Evolutionary conservation across 2,329 filamentous ascomycete species (phyloP).

Genomic region (Lithohypha guttulata): DNA sequence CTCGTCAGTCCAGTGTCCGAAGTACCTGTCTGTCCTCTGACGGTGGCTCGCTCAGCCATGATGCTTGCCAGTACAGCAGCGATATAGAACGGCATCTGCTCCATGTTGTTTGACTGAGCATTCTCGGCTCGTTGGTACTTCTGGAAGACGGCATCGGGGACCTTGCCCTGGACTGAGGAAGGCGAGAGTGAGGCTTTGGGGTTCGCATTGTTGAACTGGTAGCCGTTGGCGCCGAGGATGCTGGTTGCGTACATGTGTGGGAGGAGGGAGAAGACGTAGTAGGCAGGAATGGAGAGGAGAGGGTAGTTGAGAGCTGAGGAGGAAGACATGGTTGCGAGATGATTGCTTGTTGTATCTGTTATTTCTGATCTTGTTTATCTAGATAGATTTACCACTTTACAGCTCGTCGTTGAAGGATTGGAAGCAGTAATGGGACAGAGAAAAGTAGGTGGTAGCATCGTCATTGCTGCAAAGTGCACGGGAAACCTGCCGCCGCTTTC

Average conservation of each 20-base stretch:
- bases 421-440: too few relatives aligned
- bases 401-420: too few relatives aligned
- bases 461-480: not conserved
- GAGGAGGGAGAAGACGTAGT: slow-evolving; percentile 4
- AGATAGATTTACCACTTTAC: too few relatives aligned
- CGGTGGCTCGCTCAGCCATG: slow-evolving; percentile 2
- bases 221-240: slow-evolving; percentile 1
- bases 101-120: slow-evolving; percentile 1
- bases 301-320: slow-evolving; percentile 6
- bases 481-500: not conserved
- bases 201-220: slow-evolving; percentile 4
- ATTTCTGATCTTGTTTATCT: too few relatives aligned
- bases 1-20: not conserved
- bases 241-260: slow-evolving; percentile 1
- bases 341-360: too few relatives aligned
- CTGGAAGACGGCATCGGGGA: slow-evolving; percentile 3
- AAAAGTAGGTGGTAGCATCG: not conserved
- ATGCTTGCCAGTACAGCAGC: slow-evolving; percentile 1
- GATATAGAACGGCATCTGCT: slow-evolving; percentile 1
- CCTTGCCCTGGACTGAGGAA: slow-evolving; percentile 2
- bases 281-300: slow-evolving; percentile 4
- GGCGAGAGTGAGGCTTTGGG: slow-evolving; percentile 5
- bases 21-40: not conserved
- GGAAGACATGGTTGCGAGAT: slow-evolving; percentile 1
- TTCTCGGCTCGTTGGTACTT: slow-evolving; percentile 6